A percentile compares a stretch with the other conserved stretches of the same genome.
phyloP scores from a whole-genome alignment of 2,329 filamentous ascomycete species.

The Hypoxylon sp. region DNA sequence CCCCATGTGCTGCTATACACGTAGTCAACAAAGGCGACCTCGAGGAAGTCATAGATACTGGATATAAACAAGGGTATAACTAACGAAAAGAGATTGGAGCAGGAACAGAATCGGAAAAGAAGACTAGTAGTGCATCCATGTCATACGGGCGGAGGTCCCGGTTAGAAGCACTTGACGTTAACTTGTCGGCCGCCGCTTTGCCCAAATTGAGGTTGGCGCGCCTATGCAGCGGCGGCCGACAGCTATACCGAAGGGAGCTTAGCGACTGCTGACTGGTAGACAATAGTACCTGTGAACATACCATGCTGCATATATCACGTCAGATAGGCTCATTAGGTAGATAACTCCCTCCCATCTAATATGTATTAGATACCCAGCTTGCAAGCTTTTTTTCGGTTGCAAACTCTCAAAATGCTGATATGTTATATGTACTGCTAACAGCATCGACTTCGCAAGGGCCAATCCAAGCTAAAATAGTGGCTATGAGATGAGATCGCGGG shows the following conservation, averaged over 20 bases:
- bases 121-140: background rate
- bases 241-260: background rate
- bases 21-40: background rate
- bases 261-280: background rate
- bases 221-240: background rate
- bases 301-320: background rate
- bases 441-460: no score
- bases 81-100: background rate
- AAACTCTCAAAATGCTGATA: no score
- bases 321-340: background rate
- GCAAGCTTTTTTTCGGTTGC: background rate
- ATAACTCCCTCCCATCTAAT: no score
- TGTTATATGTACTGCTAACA: background rate
- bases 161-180: conserved; percentile 1
- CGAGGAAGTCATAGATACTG: background rate
- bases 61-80: background rate
- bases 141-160: background rate
- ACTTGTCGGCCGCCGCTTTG: conserved; percentile 5
- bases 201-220: background rate
- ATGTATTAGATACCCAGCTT: no score
- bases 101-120: background rate
- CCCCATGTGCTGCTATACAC: background rate
- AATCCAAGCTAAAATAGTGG: no score
- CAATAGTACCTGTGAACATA: no score
- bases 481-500: no score